A percentile compares a stretch with the other conserved stretches of the same genome.
These are phyloP conservation scores for Zelopaecilomyces penicillatus DNA, from an alignment of 2,329 filamentous ascomycete genomes.

Conservation along the genomic window DNA sequence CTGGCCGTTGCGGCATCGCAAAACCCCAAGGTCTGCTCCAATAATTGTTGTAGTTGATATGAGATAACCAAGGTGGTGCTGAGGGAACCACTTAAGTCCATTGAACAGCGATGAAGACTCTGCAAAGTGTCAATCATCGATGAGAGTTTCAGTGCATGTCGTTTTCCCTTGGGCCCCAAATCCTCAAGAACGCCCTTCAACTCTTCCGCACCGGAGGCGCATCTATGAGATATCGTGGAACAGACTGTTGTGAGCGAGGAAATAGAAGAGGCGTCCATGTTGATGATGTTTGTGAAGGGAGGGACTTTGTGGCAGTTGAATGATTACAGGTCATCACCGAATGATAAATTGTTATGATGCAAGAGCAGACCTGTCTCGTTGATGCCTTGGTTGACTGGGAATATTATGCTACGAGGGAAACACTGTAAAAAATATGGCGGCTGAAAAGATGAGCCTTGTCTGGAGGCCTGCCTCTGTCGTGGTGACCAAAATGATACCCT, in stretches of 20 bases:
- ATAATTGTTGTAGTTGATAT: constrained; percentile 18
- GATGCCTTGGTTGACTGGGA: too few species aligned
- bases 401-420: too few species aligned
- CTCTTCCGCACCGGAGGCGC: constrained; percentile 21
- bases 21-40: constrained; percentile 18
- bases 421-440: too few species aligned
- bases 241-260: constrained; percentile 24
- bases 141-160: constrained; percentile 13
- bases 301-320: too few species aligned
- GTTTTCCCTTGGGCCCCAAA: constrained; percentile 7
- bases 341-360: too few species aligned
- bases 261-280: constrained; percentile 28
- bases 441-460: too few species aligned
- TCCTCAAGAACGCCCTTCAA: constrained; percentile 18
- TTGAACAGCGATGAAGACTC: constrained; percentile 16
- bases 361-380: too few species aligned
- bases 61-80: constrained; percentile 18
- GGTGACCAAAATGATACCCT: too few species aligned
- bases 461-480: too few species aligned
- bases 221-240: constrained; percentile 21
- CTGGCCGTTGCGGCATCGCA: constrained; percentile 22
- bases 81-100: constrained; percentile 19
- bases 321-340: too few species aligned
- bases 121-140: constrained; percentile 17
- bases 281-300: neutral